Base-by-base conservation (phyloP, 2,329 filamentous ascomycete genomes). In the Microdochium trichocladiopsis region DNA sequence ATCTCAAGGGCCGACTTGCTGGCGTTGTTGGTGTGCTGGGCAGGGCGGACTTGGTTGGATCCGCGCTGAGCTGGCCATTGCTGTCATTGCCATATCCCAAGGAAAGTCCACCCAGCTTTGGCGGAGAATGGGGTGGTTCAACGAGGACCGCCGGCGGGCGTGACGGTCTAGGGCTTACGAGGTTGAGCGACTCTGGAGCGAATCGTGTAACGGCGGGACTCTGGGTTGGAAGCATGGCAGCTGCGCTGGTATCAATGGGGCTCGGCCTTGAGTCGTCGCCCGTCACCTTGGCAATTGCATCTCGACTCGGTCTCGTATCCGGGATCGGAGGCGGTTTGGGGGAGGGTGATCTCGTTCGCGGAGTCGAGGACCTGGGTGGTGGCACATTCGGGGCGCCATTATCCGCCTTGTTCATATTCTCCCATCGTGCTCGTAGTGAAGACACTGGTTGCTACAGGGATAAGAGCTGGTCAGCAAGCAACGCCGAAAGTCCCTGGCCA, bases 371-470 rank as follows among this genome's bases (percentile, higher is more conserved):
- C n/a, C 67, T 65, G 18, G 65, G 61, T 31, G 62, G 59, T 25
- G 63, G 56, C 2, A 57, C 53, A 24, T 64, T 54, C 24, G 61
- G 56, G 47, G 60, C 62, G 60, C 61, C 67, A 54, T 73, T 67
- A 52, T 72, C 72, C 51, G 67, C 57, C 64, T 76, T 80, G 58
- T 79, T 75, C 73, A 93, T 83, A 64, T 86, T 90, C 74, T 94
- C 89, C 67, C 93, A 94, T 61, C 88, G 85, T 57, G 87, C 89
- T 56, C 86, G 80, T 55, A 94, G 75, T 50, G 88, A 92, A 50
- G 89, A 94, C 50, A 94, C 88, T 24, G 90, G 88, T 73, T 85
- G 89, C 87, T 90, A 57, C 4, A 28, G 50, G 9, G 21, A 25
- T 21, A 48, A 18, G 56, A 10, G 21, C 41, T 68, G 56, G 70